phyloP scores from a whole-genome alignment of 768 basidiomycete genomes.

The Amanita molliuscula region DNA sequence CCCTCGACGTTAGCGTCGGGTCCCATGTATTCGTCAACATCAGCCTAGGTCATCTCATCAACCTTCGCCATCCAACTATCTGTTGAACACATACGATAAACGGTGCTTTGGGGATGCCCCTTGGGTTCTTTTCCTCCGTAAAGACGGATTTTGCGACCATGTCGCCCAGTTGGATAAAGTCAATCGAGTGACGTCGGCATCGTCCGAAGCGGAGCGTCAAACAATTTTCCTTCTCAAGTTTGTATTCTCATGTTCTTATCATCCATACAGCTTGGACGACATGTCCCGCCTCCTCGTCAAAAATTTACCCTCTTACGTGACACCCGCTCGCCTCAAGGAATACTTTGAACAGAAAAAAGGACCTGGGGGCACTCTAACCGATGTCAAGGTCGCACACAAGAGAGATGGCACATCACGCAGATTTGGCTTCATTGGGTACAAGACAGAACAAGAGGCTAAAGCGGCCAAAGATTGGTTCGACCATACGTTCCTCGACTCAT shows the following conservation, averaged over 20 bases:
- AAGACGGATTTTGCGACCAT: slow-evolving; percentile 17
- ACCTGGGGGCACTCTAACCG: slow-evolving; percentile 69
- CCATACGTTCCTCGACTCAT: slow-evolving; percentile 72
- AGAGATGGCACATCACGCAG: slow-evolving; percentile 70
- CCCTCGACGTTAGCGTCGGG: slow-evolving; percentile 69
- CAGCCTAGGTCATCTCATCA: slow-evolving; percentile 37
- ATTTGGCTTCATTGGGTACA: slow-evolving; percentile 92
- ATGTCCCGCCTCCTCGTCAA: slow-evolving; percentile 86
- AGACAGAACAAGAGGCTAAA: slow-evolving; percentile 63
- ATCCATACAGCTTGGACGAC: background rate
- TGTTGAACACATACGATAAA: slow-evolving; percentile 65
- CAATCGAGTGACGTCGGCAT: slow-evolving; percentile 10
- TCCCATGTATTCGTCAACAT: slow-evolving; percentile 82
- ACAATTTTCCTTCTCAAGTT: slow-evolving; percentile 5
- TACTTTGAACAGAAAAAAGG: slow-evolving; percentile 57
- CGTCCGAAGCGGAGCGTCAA: slow-evolving; percentile 12
- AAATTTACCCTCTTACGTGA: slow-evolving; percentile 64
- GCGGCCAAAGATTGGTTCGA: slow-evolving; percentile 79
- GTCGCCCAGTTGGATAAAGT: background rate
- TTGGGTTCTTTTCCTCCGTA: slow-evolving; percentile 57
- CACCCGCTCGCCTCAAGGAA: slow-evolving; percentile 49
- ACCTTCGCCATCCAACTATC: background rate
- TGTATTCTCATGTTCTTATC: slow-evolving; percentile 2
- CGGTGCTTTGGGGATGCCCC: slow-evolving; percentile 92
- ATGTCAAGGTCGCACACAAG: slow-evolving; percentile 73